Conservation (phyloP, 176 grass and related monocot genomes). For the Carex pumila region DNA sequence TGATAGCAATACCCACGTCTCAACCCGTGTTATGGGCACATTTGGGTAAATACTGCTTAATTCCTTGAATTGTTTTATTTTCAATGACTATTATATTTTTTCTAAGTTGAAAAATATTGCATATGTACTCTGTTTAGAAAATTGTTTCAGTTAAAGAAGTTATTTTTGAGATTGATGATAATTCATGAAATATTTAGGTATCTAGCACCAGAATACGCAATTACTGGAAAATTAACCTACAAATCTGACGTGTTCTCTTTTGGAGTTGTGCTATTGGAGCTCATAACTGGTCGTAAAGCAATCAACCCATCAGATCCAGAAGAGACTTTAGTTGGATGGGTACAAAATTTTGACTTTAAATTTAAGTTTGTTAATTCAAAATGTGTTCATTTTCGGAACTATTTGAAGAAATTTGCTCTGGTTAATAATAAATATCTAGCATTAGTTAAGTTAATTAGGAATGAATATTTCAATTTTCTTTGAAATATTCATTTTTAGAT, state of each 20-base stretch:
- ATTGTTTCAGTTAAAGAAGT: background rate
- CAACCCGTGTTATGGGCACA: conserved; percentile 72
- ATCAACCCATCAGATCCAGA: conserved; percentile 71
- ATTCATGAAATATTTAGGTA: conserved; percentile 34
- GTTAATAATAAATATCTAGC: background rate
- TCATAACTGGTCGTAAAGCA: conserved; percentile 79
- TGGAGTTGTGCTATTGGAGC: conserved; percentile 87
- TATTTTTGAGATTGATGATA: background rate
- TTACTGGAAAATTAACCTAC: conserved; percentile 69
- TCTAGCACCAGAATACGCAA: conserved; percentile 82
- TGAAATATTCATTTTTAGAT: background rate
- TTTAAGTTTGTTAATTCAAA: background rate
- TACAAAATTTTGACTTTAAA: conserved; percentile 13
- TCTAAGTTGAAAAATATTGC: background rate
- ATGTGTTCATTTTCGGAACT: background rate
- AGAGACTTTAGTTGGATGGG: conserved; percentile 87
- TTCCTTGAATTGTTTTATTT: background rate
- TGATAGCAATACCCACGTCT: conserved; percentile 55
- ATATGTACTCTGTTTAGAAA: background rate
- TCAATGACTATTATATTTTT: background rate
- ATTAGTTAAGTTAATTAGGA: background rate
- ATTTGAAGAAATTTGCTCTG: background rate
- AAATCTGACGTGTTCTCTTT: conserved; percentile 95
- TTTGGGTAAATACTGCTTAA: conserved; percentile 40
- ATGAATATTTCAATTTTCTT: background rate